Base-by-base conservation (phyloP, 371 early-diverging fungal genomes). In the Mucor racemosus region DNA sequence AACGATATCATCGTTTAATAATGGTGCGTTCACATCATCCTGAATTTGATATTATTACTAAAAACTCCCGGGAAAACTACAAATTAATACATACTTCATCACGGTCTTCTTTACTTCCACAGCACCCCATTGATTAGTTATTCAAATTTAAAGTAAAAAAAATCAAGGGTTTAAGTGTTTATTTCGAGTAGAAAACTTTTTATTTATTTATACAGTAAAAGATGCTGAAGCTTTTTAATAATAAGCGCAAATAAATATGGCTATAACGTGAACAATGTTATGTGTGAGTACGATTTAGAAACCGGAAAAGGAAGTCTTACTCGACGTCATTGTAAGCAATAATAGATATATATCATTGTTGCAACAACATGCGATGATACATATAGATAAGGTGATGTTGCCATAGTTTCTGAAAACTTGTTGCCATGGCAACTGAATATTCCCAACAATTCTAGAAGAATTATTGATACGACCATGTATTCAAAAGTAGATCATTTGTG, bases 21-120 rank as follows among this genome's bases (percentile, higher is more conserved):
- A 68, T 36, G 79, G 77, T 17, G 70, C 67, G 53, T 65, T 63
- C 2, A 73, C 66, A 68, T 78, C 80, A 55, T 77, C 72, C 77
- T 74, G 61, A 7, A 17, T 13, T 34, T 40, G 0, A 19, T 54
- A 41, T 17, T 5, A 60, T 42, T 41, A 35, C 21, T 38, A 40
- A 50, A 53, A 53, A 38, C 17, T 34, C 17, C 15, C 15, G 41
- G 41, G n/a, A 41, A 17, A 55, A 35, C 13, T 19, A 54, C 4
- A 17, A 17, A 70, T 76, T 21, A 53, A 53, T 53, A 53, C 53
- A 4, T 26, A 78, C 81, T 39, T 78, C 74, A 61, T 81, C 74
- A 41, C 61, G 74, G 35, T 73, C 68, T 73, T 75, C 74, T 74
- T 78, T 81, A 65, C 81, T 81, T 40, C 77, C 72, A 70, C 81